These are phyloP conservation scores for Tulasnella sp. DNA, from an alignment of 768 basidiomycete genomes.

Conservation along the genomic window DNA sequence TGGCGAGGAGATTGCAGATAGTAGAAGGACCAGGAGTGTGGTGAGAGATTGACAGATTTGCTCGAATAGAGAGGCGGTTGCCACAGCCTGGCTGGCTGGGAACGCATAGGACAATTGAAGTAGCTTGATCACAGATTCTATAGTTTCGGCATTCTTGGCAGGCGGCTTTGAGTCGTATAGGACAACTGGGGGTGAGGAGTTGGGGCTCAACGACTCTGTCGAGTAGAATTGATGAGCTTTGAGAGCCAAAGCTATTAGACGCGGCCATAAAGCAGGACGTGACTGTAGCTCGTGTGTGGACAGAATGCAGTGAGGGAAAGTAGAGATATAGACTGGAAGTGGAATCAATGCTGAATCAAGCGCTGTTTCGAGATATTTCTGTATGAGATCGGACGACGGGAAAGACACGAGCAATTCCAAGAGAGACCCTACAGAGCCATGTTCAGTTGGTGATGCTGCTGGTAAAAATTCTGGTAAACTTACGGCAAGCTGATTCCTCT, in stretches of 20 bases:
- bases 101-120: background rate
- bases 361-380: constrained; percentile 1
- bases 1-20: constrained; percentile 7
- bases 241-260: background rate
- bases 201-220: background rate
- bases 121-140: constrained; percentile 7
- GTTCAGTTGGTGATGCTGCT: too few species aligned
- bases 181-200: background rate
- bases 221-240: constrained; percentile 1
- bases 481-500: background rate
- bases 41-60: background rate
- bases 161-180: background rate
- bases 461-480: background rate
- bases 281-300: background rate
- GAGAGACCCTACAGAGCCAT: background rate
- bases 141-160: background rate
- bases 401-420: constrained; percentile 5
- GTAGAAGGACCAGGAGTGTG: background rate
- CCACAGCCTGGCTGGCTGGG: background rate
- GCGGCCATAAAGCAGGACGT: background rate
- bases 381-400: background rate
- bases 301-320: constrained; percentile 7
- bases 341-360: background rate
- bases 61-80: background rate
- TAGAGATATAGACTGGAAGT: background rate